A percentile compares a stretch with the other conserved stretches of the same genome.
These are phyloP conservation scores for Amaranthus palmeri DNA, from an alignment of 148 eudicot genomes.

Conservation along the genomic window DNA sequence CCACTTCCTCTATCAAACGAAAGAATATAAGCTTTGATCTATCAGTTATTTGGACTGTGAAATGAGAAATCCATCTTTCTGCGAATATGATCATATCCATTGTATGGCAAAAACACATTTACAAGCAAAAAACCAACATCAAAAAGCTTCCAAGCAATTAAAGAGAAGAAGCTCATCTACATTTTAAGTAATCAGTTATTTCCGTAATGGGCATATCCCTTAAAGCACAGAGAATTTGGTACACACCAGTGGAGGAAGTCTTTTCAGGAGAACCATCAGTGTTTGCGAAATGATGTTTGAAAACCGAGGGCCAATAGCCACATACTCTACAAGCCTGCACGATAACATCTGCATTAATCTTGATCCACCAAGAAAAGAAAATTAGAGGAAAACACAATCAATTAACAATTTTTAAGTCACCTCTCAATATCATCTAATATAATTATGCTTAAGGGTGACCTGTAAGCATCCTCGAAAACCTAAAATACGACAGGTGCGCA, in stretches of 20 bases:
- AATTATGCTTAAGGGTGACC: slow-evolving; percentile 78
- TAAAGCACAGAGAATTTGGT: not conserved
- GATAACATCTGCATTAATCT: slow-evolving; percentile 10
- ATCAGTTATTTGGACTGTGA: too few relatives aligned
- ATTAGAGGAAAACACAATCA: slow-evolving; percentile 1
- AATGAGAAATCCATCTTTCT: not conserved
- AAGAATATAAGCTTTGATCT: not conserved
- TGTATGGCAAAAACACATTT: not conserved
- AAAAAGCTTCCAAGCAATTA: not conserved
- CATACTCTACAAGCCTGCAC: slow-evolving; percentile 81
- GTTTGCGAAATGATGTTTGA: slow-evolving; percentile 92
- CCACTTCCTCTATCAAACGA: not conserved
- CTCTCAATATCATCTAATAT: slow-evolving; percentile 95
- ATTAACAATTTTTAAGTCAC: slow-evolving; percentile 24
- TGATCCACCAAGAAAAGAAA: slow-evolving; percentile 5
- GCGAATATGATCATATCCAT: not conserved
- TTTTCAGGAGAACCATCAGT: slow-evolving; percentile 81
- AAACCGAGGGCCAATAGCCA: slow-evolving; percentile 95
- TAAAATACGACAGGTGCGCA: slow-evolving; percentile 10
- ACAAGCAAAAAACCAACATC: not conserved
- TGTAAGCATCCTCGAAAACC: slow-evolving; percentile 96
- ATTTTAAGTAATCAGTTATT: not conserved
- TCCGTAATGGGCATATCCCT: not conserved
- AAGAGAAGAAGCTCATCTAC: not conserved
- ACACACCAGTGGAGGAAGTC: slow-evolving; percentile 90